Evolutionary conservation across 495 filamentous ascomycete genomes (phyloP).

Genomic region (Aspergillus nidulans): DNA sequence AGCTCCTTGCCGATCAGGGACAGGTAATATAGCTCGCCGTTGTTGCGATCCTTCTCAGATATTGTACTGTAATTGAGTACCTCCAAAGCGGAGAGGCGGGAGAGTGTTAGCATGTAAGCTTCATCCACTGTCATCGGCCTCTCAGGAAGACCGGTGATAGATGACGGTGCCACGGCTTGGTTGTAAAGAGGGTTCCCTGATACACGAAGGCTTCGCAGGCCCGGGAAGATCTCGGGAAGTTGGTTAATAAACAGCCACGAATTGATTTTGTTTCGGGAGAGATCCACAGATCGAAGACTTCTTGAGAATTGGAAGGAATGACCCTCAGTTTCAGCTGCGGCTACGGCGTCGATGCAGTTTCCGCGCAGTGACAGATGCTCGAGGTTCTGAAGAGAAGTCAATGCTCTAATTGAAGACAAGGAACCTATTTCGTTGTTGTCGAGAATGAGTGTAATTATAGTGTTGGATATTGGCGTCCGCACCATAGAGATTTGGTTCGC

Average conservation of each 20-base stretch:
- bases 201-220: slow-evolving; percentile 62
- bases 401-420: slow-evolving; percentile 51
- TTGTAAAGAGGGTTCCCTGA: slow-evolving; percentile 80
- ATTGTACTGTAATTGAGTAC: slow-evolving; percentile 77
- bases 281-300: slow-evolving; percentile 59
- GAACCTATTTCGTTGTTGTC: slow-evolving; percentile 70
- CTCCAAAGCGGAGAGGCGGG: slow-evolving; percentile 63
- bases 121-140: slow-evolving; percentile 59
- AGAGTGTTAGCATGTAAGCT: slow-evolving; percentile 80
- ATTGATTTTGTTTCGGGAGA: slow-evolving; percentile 74
- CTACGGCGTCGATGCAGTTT: slow-evolving; percentile 38
- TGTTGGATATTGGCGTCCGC: slow-evolving; percentile 34
- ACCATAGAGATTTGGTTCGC: slow-evolving; percentile 45
- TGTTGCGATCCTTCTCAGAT: slow-evolving; percentile 63
- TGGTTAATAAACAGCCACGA: slow-evolving; percentile 67
- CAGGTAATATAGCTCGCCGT: slow-evolving; percentile 92
- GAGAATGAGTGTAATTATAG: slow-evolving; percentile 59
- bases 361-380: slow-evolving; percentile 42
- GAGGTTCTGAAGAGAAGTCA: slow-evolving; percentile 57
- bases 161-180: slow-evolving; percentile 41
- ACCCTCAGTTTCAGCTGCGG: slow-evolving; percentile 1
- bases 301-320: slow-evolving; percentile 34
- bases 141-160: slow-evolving; percentile 31
- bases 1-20: slow-evolving; percentile 72
- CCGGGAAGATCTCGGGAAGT: slow-evolving; percentile 62